Conservation (phyloP, 257 asterid species). For the Solanum piurae region DNA sequence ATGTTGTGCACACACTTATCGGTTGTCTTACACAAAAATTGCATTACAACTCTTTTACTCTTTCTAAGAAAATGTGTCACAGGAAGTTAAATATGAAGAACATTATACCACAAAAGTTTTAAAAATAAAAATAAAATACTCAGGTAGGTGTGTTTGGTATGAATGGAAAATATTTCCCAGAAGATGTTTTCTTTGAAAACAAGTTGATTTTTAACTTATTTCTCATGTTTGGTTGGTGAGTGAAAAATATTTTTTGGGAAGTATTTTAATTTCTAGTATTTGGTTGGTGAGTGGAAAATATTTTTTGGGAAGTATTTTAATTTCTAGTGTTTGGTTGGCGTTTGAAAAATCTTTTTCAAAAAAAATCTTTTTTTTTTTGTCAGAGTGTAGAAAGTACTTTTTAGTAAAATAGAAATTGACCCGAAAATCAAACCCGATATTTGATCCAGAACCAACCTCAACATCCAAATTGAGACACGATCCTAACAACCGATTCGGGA, state of each 20-base stretch:
- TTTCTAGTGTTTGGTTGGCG: neutral
- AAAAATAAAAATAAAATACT: neutral
- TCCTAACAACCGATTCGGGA: neutral
- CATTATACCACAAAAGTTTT: neutral
- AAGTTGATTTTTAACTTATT: too few relatives aligned
- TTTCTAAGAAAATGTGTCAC: neutral
- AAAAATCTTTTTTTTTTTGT: neutral
- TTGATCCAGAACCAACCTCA: neutral
- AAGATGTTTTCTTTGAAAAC: too few relatives aligned
- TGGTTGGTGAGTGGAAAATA: neutral
- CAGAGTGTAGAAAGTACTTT: neutral
- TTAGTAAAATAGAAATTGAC: neutral
- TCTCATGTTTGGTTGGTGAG: too few relatives aligned
- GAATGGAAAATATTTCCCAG: too few relatives aligned
- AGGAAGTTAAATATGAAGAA: neutral
- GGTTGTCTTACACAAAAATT: neutral
- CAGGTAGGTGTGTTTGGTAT: neutral
- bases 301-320: too few relatives aligned
- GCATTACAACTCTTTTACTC: neutral
- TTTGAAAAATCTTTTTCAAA: too few relatives aligned
- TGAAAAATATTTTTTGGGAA: too few relatives aligned
- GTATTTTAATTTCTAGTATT: too few relatives aligned
- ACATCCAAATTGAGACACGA: neutral
- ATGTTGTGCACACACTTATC: neutral
- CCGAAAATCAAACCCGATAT: neutral